Evolutionary conservation across 2,329 filamentous ascomycete genomes (phyloP).

Genomic region (Scleromitrula shiraiana): DNA sequence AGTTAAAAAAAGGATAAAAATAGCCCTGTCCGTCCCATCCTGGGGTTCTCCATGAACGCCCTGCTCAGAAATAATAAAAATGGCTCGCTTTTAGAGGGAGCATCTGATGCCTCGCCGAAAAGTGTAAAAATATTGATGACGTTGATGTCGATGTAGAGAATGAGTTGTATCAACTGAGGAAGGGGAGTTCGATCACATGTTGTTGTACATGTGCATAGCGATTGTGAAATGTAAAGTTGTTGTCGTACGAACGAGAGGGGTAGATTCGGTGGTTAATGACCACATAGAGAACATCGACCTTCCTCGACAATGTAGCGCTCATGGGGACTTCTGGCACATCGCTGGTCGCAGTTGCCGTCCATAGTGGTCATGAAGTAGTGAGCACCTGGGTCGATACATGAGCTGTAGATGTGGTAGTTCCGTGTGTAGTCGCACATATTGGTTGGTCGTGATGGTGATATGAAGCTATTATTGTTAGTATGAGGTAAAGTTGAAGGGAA

Average conservation of each 20-base stretch:
- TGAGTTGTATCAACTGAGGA: no score
- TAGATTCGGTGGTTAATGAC: constrained; percentile 6
- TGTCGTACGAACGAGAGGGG: background rate
- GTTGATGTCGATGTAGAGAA: no score
- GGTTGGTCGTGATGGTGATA: background rate
- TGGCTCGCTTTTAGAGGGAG: no score
- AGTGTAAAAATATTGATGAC: background rate
- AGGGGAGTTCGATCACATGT: no score
- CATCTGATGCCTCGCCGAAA: no score
- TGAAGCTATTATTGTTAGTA: background rate
- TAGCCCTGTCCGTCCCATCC: no score
- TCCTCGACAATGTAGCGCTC: constrained; percentile 66
- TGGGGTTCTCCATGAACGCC: background rate
- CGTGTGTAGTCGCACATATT: constrained; percentile 57
- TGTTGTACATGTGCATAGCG: background rate
- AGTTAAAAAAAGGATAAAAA: no score
- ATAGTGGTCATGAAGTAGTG: constrained; percentile 65
- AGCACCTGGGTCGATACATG: constrained; percentile 58
- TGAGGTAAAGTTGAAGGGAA: background rate
- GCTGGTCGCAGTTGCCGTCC: constrained; percentile 52
- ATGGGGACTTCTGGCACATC: constrained; percentile 58
- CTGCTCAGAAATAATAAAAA: background rate
- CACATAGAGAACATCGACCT: constrained; percentile 51
- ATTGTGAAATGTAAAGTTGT: background rate
- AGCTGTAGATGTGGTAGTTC: constrained; percentile 70